Percentiles rank a stretch among this genome's conserved stretches.
phyloP scores from a whole-genome alignment of 441 rosid genomes.

The Arabidopsis lyrata region DNA sequence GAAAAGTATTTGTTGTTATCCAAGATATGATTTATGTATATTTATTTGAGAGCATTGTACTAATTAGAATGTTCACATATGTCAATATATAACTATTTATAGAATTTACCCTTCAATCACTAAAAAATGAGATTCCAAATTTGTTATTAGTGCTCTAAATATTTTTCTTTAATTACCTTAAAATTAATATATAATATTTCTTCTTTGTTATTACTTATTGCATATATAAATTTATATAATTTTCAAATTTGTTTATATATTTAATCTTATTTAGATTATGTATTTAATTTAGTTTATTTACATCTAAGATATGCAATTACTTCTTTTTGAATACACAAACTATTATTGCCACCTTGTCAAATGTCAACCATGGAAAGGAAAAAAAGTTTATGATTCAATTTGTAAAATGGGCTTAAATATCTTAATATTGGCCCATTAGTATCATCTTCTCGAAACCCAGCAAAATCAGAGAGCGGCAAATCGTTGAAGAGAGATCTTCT shows the following conservation, averaged over 20 bases:
- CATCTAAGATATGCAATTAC: not conserved
- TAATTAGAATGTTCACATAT: not conserved
- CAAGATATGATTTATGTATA: not conserved
- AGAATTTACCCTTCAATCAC: not conserved
- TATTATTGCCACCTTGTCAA: not conserved
- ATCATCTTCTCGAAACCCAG: conserved; percentile 10
- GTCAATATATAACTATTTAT: not conserved
- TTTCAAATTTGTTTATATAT: not conserved
- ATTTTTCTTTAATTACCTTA: no score
- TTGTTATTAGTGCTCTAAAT: not conserved
- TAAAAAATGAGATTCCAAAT: conserved; percentile 6
- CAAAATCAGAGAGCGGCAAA: conserved; percentile 38
- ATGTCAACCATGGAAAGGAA: not conserved
- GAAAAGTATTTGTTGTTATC: conserved; percentile 12
- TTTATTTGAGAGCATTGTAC: not conserved
- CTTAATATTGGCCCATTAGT: conserved; percentile 15
- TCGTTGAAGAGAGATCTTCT: conserved; percentile 14
- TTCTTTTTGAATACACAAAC: not conserved
- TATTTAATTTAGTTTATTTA: not conserved
- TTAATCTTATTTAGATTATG: not conserved
- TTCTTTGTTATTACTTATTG: not conserved
- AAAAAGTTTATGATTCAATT: not conserved
- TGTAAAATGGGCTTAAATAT: not conserved
- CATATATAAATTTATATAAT: not conserved
- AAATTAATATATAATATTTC: not conserved